Evolutionary conservation across 2,329 filamentous ascomycete genomes (phyloP).

Genomic region (Sclerotinia nivalis): DNA sequence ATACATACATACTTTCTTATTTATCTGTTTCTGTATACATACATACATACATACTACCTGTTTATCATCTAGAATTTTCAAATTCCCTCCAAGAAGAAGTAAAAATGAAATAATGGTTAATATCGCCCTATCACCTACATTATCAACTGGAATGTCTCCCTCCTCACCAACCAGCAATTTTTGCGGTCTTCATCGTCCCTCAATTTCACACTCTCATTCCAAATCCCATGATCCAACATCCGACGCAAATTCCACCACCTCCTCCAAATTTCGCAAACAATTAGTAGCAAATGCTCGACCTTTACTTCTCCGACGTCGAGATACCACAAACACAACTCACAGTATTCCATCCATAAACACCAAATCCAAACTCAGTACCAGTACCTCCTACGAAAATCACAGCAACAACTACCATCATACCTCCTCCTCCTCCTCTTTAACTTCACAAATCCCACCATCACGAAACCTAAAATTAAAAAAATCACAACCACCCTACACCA

Average conservation of each 20-base stretch:
- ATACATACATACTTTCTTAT: too few species aligned
- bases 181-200: conserved; percentile 12
- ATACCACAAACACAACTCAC: background rate
- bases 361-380: background rate
- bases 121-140: background rate
- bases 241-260: background rate
- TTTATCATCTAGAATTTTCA: background rate
- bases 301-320: background rate
- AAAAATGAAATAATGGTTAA: conserved; percentile 19
- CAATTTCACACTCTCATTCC: background rate
- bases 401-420: background rate
- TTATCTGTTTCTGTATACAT: background rate
- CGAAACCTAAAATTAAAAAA: background rate
- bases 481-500: background rate
- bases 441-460: background rate
- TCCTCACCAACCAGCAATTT: background rate
- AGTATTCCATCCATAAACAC: background rate
- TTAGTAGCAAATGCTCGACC: conserved; percentile 2
- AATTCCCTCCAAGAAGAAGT: background rate
- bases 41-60: background rate
- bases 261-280: background rate
- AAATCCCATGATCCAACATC: background rate
- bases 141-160: conserved; percentile 16
- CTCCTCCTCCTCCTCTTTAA: background rate
- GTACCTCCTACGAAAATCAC: background rate